Conservation (phyloP, 2,329 filamentous ascomycete species). For the Orbilia brochopaga region DNA sequence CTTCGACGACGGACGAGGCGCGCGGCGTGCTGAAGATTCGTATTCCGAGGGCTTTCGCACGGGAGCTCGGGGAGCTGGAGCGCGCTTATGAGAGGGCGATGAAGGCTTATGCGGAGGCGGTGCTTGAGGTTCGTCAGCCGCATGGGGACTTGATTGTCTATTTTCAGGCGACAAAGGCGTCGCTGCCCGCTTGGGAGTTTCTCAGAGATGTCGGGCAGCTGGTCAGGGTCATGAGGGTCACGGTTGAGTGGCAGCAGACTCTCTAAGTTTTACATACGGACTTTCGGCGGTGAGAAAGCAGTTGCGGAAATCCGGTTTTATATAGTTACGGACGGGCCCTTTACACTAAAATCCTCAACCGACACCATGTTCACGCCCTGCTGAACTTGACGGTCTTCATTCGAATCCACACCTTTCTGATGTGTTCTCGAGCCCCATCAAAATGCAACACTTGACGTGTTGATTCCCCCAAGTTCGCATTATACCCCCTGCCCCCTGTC, state of each 20-base stretch:
- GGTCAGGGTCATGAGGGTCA: conserved; percentile 13
- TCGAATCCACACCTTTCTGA: neutral
- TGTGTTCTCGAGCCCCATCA: neutral
- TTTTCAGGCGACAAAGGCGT: conserved; percentile 17
- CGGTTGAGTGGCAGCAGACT: conserved; percentile 6
- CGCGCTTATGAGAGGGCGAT: conserved; percentile 14
- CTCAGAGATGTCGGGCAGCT: conserved; percentile 24
- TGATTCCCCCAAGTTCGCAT: too few relatives aligned
- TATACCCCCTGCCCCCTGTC: too few relatives aligned
- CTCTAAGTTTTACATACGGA: too few relatives aligned
- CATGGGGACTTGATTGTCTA: conserved; percentile 36
- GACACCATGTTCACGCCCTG: too few relatives aligned
- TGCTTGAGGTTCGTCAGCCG: conserved; percentile 1
- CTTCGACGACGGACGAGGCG: conserved; percentile 7
- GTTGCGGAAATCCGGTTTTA: too few relatives aligned
- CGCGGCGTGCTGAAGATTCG: conserved; percentile 16
- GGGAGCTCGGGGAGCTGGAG: conserved; percentile 30
- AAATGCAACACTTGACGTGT: neutral
- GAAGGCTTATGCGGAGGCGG: conserved; percentile 15
- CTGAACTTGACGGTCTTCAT: too few relatives aligned
- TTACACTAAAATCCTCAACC: too few relatives aligned
- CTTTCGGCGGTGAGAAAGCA: too few relatives aligned
- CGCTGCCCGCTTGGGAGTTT: conserved; percentile 24
- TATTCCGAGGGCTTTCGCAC: conserved; percentile 13
- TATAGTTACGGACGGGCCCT: too few relatives aligned